Evolutionary conservation across 495 filamentous ascomycete species (phyloP).

Genomic region (Xanthoparmelia taractica): DNA sequence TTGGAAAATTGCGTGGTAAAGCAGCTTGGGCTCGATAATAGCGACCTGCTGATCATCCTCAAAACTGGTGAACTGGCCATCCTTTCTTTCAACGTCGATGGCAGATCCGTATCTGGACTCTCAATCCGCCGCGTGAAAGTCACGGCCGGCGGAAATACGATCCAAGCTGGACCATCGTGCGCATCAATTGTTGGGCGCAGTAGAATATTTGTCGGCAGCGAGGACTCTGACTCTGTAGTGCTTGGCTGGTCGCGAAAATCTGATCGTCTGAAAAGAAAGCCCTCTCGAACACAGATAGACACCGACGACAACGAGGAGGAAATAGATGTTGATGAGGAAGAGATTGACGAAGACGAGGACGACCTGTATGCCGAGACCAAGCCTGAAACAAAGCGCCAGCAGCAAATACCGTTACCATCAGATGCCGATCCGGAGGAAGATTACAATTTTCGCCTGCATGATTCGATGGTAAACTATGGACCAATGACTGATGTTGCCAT

Average conservation of each 20-base stretch:
- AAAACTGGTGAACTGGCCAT: slow-evolving; percentile 67
- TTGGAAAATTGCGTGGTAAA: slow-evolving; percentile 79
- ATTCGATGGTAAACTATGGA: slow-evolving; percentile 65
- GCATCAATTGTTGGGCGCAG: slow-evolving; percentile 58
- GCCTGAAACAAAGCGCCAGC: slow-evolving; percentile 18
- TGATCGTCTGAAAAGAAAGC: slow-evolving; percentile 37
- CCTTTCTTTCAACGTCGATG: slow-evolving; percentile 78
- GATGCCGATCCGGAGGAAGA: slow-evolving; percentile 32
- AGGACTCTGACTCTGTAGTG: slow-evolving; percentile 73
- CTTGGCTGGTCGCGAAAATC: slow-evolving; percentile 66
- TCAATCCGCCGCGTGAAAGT: slow-evolving; percentile 53
- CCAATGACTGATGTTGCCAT: slow-evolving; percentile 67
- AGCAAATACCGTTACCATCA: slow-evolving; percentile 2
- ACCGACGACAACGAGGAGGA: slow-evolving; percentile 45
- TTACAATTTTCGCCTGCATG: slow-evolving; percentile 68
- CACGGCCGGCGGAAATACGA: slow-evolving; percentile 51
- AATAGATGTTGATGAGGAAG: slow-evolving; percentile 43
- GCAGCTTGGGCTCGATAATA: slow-evolving; percentile 60
- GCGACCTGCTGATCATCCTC: slow-evolving; percentile 78
- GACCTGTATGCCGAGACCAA: slow-evolving; percentile 54
- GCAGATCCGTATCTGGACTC: slow-evolving; percentile 85
- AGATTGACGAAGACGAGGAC: slow-evolving; percentile 58
- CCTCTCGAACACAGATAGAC: slow-evolving; percentile 36
- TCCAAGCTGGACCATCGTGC: slow-evolving; percentile 61
- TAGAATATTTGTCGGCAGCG: slow-evolving; percentile 78